Evolutionary conservation across 2,329 filamentous ascomycete genomes (phyloP).

Genomic region (Cladosporium velox): DNA sequence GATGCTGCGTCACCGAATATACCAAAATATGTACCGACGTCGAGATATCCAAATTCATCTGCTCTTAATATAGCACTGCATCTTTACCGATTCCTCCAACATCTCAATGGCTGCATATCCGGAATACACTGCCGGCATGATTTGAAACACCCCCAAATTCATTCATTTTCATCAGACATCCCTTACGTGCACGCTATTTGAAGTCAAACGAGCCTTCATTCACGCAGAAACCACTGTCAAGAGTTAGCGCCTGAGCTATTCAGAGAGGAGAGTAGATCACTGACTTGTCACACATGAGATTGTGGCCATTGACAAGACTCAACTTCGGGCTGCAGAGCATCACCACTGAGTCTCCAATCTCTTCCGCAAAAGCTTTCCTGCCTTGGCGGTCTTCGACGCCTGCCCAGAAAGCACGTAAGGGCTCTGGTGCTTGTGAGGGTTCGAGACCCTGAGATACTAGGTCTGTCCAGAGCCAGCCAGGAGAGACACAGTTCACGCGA

Average conservation of each 20-base stretch:
- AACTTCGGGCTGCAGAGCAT: slow-evolving; percentile 32
- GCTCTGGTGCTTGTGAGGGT: not conserved
- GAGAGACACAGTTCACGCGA: slow-evolving; percentile 40
- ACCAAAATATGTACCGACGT: not conserved
- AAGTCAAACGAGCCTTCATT: not conserved
- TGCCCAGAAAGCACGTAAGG: slow-evolving; percentile 16
- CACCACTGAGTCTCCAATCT: slow-evolving; percentile 34
- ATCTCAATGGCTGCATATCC: not conserved
- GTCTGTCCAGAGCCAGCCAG: slow-evolving; percentile 34
- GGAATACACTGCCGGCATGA: not conserved
- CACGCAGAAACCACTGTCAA: not conserved
- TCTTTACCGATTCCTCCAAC: not conserved
- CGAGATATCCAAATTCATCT: not conserved
- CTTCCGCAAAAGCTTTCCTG: slow-evolving; percentile 27
- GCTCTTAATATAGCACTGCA: not conserved
- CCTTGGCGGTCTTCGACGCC: slow-evolving; percentile 29
- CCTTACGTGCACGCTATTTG: not conserved
- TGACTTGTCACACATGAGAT: slow-evolving; percentile 28
- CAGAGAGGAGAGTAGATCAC: not conserved
- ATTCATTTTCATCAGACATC: not conserved
- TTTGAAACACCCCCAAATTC: not conserved
- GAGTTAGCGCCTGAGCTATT: not conserved
- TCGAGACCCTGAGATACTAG: slow-evolving; percentile 17
- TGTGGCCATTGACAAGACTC: slow-evolving; percentile 31
- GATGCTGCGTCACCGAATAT: not conserved